Evolutionary conservation across 495 filamentous ascomycete genomes (phyloP).

Genomic region (Talaromyces borbonicus): DNA sequence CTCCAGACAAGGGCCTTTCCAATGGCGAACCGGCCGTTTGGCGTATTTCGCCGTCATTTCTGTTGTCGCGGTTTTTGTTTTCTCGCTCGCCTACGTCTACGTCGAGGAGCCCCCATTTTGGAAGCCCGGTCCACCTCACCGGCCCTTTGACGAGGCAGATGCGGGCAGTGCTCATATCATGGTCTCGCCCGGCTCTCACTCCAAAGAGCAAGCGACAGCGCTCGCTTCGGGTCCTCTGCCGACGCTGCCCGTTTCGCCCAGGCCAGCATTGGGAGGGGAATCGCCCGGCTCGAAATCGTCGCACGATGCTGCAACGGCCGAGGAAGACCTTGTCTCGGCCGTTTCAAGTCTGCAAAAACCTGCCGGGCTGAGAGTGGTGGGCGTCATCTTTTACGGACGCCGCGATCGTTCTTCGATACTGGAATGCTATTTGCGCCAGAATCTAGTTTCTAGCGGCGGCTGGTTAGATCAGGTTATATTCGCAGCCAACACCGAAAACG

Average conservation of each 20-base stretch:
- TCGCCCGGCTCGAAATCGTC: background rate
- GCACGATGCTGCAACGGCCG: background rate
- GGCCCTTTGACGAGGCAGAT: background rate
- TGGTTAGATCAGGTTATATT: slow-evolving; percentile 39
- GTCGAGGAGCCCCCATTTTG: slow-evolving; percentile 6
- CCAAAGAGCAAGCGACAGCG: slow-evolving; percentile 2
- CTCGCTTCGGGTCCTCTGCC: background rate
- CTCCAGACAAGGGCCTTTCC: slow-evolving; percentile 1
- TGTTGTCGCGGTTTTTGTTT: slow-evolving; percentile 4
- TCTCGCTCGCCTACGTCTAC: slow-evolving; percentile 8
- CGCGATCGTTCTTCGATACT: slow-evolving; percentile 31
- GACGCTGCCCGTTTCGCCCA: background rate
- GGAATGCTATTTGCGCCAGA: slow-evolving; percentile 39
- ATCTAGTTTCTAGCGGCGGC: slow-evolving; percentile 37
- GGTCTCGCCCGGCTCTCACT: background rate
- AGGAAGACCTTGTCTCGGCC: background rate
- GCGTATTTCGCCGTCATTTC: slow-evolving; percentile 5
- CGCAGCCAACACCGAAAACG: slow-evolving; percentile 31
- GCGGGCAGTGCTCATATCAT: background rate
- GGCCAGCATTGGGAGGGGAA: background rate
- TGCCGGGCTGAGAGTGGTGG: slow-evolving; percentile 28
- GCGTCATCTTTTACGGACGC: slow-evolving; percentile 36
- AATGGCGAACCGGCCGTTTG: slow-evolving; percentile 3
- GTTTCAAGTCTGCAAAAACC: slow-evolving; percentile 19
- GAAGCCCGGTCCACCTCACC: background rate